Evolutionary conservation across 139 green algal species (phyloP), one percentile per base, ranked within the genome.

Genomic region (Mesotaenium endlicherianum): DNA sequence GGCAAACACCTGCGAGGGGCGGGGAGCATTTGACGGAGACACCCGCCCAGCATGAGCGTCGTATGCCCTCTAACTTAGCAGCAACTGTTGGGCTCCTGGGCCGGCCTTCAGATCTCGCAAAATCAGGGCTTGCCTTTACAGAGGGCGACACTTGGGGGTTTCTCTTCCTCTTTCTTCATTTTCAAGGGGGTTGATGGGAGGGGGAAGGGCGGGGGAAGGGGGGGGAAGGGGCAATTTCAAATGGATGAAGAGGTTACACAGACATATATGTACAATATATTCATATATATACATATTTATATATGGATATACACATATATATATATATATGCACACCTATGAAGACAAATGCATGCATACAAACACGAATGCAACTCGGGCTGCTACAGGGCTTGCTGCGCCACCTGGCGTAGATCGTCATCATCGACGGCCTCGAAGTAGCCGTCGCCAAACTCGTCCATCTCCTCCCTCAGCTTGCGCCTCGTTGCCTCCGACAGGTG

Each of bases 391-490:
- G 26, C 20, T 26, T 20, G 20, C 26, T 34, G 50, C 50, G 26
- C 26, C 49, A 80, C 71, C 71, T 80, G 71, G 71, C 11, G 11
- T 17, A 80, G 41, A 39, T 80, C 71, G 30, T 75, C 49, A 14
- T 11, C 16, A 14, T 80, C 71, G 16, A 80, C 14, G 44, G 75
- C 71, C 14, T 80, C 71, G 31, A 74, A 80, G 31, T 80, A 80
- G 44, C 71, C 64, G 71, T 80, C 71, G 14, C 71, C 71, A 75
- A 53, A 80, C 30, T 71, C 71, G 49, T 80, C 71, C 8, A 80
- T 80, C 31, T 80, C 14, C 14, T 75, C 17, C 14, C 30, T 11
- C 71, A 79, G 30, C 11, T 74, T 17, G 11, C 64, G 30, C 71
- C 44, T 74, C 11, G 71, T 80, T 14, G 16, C 49, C 40, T 70